Evolutionary conservation across 2,329 filamentous ascomycete genomes (phyloP), one percentile per base, ranked within the genome.

Genomic region (Penicillium capsulatum): DNA sequence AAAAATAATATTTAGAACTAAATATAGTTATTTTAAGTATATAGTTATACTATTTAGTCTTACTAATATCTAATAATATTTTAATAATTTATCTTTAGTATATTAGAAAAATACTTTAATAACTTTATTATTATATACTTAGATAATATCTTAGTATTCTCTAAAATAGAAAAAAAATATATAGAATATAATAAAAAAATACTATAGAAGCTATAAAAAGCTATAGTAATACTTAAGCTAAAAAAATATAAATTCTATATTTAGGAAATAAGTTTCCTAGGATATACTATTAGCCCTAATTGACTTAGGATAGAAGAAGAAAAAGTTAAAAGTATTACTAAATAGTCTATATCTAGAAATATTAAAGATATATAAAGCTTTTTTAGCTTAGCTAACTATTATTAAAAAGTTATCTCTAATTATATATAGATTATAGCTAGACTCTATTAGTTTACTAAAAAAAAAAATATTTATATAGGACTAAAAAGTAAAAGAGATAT

Each of bases 41-140:
- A n/a, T n/a, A n/a, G n/a, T n/a, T n/a, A n/a, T n/a, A n/a, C n/a
- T n/a, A n/a, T n/a, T n/a, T n/a, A n/a, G n/a, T n/a, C n/a, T n/a
- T n/a, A n/a, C n/a, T n/a, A n/a, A n/a, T n/a, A n/a, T n/a, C n/a
- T n/a, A n/a, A n/a, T n/a, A n/a, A n/a, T n/a, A n/a, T n/a, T n/a
- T n/a, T 42, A 42, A 17, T 36, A 42, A 30, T 33, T 13, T 15
- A 17, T 20, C 11, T 42, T 41, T 15, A n/a, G 15, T 8, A 41
- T 20, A 17, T 26, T 36, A n/a, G 36, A 36, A 26, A 33, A 22
- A 9, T 22, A 41, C 15, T 41, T 14, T 28, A 29, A 41, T 29
- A 29, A 7, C 10, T 8, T 35, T 14, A 24, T 17, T 14, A 31
- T 16, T 2, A 36, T 36, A 8, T 35, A 17, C 13, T 4, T 3